phyloP scores from a whole-genome alignment of 2,329 filamentous ascomycete species.

The Penicillium sp. region DNA sequence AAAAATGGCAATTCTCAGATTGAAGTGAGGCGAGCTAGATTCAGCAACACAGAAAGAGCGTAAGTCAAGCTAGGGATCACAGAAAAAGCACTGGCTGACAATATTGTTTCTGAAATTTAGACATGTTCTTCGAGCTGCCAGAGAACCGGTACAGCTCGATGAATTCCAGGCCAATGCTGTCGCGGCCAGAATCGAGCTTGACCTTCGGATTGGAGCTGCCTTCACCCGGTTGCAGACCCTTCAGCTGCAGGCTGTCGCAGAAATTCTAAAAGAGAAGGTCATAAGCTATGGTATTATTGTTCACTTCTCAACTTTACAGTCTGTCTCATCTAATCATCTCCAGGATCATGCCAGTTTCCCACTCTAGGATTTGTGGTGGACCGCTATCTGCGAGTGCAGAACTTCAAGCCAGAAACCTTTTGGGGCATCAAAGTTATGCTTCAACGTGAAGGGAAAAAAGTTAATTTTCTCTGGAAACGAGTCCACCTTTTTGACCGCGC shows the following conservation, averaged over 20 bases:
- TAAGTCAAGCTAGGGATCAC: constrained; percentile 51
- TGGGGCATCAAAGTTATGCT: constrained; percentile 91
- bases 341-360: constrained; percentile 92
- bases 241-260: constrained; percentile 73
- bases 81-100: not conserved
- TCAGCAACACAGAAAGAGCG: constrained; percentile 95
- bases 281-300: constrained; percentile 75
- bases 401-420: constrained; percentile 89
- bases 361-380: constrained; percentile 97
- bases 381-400: constrained; percentile 89
- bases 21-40: constrained; percentile 81
- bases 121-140: constrained; percentile 84
- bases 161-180: constrained; percentile 87
- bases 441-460: constrained; percentile 74
- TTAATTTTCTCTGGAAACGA: constrained; percentile 82
- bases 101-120: constrained; percentile 49
- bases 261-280: constrained; percentile 65
- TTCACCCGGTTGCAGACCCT: constrained; percentile 89
- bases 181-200: constrained; percentile 84
- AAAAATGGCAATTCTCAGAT: constrained; percentile 72
- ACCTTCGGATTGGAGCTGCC: constrained; percentile 87
- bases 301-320: not conserved
- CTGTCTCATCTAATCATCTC: constrained; percentile 1
- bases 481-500: constrained; percentile 86
- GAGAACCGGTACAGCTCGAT: constrained; percentile 76